Base-by-base conservation (phyloP, 257 asterid species). In the Coffea eugenioides region DNA sequence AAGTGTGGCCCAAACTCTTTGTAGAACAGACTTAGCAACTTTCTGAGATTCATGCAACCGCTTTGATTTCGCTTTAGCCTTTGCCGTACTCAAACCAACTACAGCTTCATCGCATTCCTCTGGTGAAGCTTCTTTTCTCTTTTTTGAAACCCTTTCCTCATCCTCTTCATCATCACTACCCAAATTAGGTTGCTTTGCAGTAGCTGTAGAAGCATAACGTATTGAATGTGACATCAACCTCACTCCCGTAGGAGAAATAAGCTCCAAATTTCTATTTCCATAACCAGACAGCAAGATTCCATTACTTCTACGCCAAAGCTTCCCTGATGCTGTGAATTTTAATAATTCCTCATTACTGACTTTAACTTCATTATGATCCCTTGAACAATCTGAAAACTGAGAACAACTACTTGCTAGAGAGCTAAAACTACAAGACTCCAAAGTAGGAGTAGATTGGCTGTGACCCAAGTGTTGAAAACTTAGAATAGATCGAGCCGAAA, bases 21-120 rank as follows among this genome's bases (percentile, higher is more conserved):
- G 85, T 56, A 92, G 59, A 74, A 87, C 67, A 34, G 91, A 90
- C 62, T 68, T 90, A 77, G 81, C 86, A 83, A 74, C 84, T 75
- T 75, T 85, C 79, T 88, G 87, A 83, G 95, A 85, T 82, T 92
- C 93, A 69, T 85, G 97, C 86, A 91, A 84, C 83, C 73, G 77
- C 83, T 90, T 90, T 71, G 95, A 94, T 88, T 89, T 94, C 71
- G 91, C 98, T 88, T 90, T 92, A 81, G 98, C 98, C 89, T 92
- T 94, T 78, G 90, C 97, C 84, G 92, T 85, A 82, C 91, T 91
- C 68, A 94, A 85, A 80, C 97, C 97, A 36, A 75, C 88, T 70
- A 94, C 98, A 87, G 98, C 98, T 87, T 91, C 89, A 89, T 94
- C 98, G 80, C 98, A 94, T 73, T 94, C 97, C 90, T 94, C 95